These are phyloP conservation scores for Phytopythium kandeliae DNA, from an alignment of 352 stramenopile genomes.

Conservation along the genomic window DNA sequence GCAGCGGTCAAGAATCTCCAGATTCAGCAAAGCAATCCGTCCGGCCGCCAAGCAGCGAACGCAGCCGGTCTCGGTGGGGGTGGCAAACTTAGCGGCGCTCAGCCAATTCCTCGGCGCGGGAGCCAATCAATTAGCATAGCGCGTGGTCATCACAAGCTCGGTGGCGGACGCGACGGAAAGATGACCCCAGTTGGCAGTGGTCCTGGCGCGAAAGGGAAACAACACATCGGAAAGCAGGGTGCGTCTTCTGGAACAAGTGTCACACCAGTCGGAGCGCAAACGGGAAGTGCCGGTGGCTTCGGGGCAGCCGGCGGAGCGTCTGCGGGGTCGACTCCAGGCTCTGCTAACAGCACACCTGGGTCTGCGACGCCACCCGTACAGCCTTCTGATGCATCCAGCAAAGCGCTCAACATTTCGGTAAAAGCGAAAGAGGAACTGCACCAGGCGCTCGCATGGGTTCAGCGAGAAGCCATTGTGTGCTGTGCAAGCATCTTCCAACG, in stretches of 20 bases:
- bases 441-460: conserved; percentile 68
- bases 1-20: conserved; percentile 83
- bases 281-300: not conserved
- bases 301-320: too few species aligned
- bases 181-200: conserved; percentile 13
- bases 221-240: conserved; percentile 12
- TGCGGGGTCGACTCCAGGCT: not conserved
- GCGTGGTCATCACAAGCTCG: conserved; percentile 16
- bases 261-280: not conserved
- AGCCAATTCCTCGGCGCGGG: conserved; percentile 47
- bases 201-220: conserved; percentile 32
- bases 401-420: conserved; percentile 60
- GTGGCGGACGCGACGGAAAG: conserved; percentile 20
- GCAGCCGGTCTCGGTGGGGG: conserved; percentile 23
- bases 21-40: conserved; percentile 64
- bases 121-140: conserved; percentile 19
- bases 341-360: not conserved
- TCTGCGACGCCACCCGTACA: not conserved
- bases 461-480: conserved; percentile 61
- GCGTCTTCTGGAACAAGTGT: not conserved
- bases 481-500: conserved; percentile 71
- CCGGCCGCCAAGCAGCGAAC: conserved; percentile 24
- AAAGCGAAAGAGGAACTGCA: conserved; percentile 79
- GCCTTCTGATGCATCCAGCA: conserved; percentile 21
- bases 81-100: conserved; percentile 44